Evolutionary conservation across 352 stramenopile species (phyloP).

Genomic region (Globisporangium abappressorium): DNA sequence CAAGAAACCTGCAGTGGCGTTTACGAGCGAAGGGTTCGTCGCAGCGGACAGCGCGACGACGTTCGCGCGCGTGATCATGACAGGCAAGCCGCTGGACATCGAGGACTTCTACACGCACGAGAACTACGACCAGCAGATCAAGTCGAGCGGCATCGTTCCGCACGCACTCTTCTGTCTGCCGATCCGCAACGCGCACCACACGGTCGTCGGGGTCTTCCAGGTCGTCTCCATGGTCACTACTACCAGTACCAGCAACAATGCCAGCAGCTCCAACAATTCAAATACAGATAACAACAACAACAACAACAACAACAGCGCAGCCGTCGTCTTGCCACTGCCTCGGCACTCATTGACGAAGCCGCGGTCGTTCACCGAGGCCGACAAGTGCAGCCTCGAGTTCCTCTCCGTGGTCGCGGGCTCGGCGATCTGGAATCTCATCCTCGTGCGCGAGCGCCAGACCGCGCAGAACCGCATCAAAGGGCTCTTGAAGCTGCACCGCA

Average conservation of each 20-base stretch:
- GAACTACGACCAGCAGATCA: constrained; percentile 47
- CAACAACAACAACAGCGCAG: neutral
- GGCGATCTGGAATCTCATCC: constrained; percentile 66
- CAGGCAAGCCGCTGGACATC: constrained; percentile 47
- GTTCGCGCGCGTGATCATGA: constrained; percentile 68
- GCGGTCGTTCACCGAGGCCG: constrained; percentile 36
- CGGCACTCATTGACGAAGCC: neutral
- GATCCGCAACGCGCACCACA: constrained; percentile 61
- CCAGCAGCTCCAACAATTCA: neutral
- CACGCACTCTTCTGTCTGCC: constrained; percentile 59
- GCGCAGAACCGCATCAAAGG: constrained; percentile 69
- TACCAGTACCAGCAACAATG: constrained; percentile 2
- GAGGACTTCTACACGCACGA: constrained; percentile 57
- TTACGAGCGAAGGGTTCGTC: constrained; percentile 55
- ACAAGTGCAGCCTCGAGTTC: constrained; percentile 53
- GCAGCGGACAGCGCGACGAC: constrained; percentile 55
- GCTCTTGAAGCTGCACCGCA: constrained; percentile 63
- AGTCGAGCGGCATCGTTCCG: constrained; percentile 29
- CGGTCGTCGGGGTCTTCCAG: constrained; percentile 58
- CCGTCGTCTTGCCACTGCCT: neutral
- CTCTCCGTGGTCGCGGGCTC: constrained; percentile 53
- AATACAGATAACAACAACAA: neutral
- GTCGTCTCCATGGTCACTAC: constrained; percentile 25
- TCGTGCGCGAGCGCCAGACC: constrained; percentile 59
- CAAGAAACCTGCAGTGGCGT: constrained; percentile 22